Evolutionary conservation across 805 yeast genomes (phyloP), one percentile per base, ranked within the genome.

Genomic region (Lachancea quebecensis): DNA sequence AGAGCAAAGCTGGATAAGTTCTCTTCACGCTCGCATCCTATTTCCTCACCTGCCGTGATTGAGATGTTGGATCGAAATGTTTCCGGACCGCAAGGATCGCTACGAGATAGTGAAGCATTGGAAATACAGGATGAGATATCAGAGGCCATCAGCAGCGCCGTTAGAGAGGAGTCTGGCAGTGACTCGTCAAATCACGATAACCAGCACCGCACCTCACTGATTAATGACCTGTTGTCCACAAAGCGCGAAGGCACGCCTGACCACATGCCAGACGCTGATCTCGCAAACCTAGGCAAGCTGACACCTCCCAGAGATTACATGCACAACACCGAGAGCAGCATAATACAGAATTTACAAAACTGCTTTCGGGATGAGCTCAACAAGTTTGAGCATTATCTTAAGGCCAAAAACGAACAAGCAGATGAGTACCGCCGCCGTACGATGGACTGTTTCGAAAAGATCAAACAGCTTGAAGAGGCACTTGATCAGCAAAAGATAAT

Each of bases 41-140:
- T 33, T 14, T 40, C 43, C 17, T 56, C 62, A 4, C 65, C 64
- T 1, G 56, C 48, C 18, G 55, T 53, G n/a, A 61, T 61, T 16
- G 58, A 57, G 43, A 60, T 61, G 64, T 34, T 56, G 10, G 55
- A 52, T 14, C 38, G 39, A 10, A 25, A 38, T n/a, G 29, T 15
- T 15, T 8, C 17, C 17, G 41, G 37, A 3, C 36, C 16, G 10
- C 38, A 40, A 2, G 14, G 11, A 30, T 10, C 30, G 2, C 15
- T 25, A 3, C 25, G 17, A 17, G 32, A 37, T 4, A 35, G 21
- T 4, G 32, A 17, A 10, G 9, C 32, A 12, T 16, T 25, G 14
- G 46, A 38, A 14, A 11, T 32, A 4, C 39, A 38, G 33, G 42
- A 43, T 33, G 39, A 33, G 7, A 15, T 43, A 2, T 38, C 46